These are phyloP conservation scores for Amauroascus niger DNA, from an alignment of 2,329 filamentous ascomycete species.

Conservation along the genomic window DNA sequence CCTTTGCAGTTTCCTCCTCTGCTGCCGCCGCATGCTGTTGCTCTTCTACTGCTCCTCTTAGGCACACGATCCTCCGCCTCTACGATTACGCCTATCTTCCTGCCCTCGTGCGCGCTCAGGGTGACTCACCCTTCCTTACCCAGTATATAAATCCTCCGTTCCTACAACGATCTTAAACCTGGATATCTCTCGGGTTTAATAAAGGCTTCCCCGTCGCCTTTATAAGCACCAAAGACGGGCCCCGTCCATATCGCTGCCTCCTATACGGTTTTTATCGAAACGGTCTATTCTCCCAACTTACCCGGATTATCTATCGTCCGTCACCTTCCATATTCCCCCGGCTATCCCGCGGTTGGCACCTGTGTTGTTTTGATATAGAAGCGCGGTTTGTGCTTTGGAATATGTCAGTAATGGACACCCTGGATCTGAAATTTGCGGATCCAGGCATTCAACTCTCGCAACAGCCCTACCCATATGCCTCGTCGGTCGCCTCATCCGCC, in stretches of 20 bases:
- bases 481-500: constrained; percentile 62
- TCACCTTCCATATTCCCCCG: constrained; percentile 4
- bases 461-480: constrained; percentile 51
- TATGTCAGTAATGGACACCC: constrained; percentile 38
- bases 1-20: neutral
- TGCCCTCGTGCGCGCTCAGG: neutral
- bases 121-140: constrained; percentile 2
- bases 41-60: neutral
- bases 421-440: constrained; percentile 35
- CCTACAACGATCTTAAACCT: constrained; percentile 9
- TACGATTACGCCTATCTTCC: neutral
- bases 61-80: too few relatives aligned
- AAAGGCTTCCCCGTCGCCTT: constrained; percentile 18
- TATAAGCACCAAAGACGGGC: constrained; percentile 16
- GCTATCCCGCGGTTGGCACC: neutral
- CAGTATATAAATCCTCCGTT: neutral
- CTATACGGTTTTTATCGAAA: constrained; percentile 15
- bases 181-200: constrained; percentile 12
- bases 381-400: constrained; percentile 21
- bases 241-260: constrained; percentile 9
- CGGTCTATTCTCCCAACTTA: constrained; percentile 15
- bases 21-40: neutral
- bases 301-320: constrained; percentile 10
- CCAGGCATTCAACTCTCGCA: constrained; percentile 30
- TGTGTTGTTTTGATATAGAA: neutral